Percentiles rank a stretch among this genome's conserved stretches.
phyloP scores from a whole-genome alignment of 768 basidiomycete genomes.

The Boletellus emodensis region DNA sequence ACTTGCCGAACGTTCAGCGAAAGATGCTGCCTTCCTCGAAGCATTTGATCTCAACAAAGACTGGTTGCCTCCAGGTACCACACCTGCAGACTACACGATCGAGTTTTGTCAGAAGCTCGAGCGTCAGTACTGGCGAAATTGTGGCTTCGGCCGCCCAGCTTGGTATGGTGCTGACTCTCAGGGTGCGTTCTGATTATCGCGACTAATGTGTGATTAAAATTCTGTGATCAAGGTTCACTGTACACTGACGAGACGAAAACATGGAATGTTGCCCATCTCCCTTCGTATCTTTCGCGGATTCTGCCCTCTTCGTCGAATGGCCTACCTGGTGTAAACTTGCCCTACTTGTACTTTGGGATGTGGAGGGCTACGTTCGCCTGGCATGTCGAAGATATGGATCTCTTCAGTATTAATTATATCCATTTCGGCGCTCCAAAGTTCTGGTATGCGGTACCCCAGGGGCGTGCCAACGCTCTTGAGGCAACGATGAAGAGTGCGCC shows the following conservation, averaged over 20 bases:
- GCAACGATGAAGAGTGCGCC: slow-evolving; percentile 77
- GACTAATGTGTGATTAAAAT: not conserved
- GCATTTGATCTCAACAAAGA: slow-evolving; percentile 66
- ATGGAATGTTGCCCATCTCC: slow-evolving; percentile 95
- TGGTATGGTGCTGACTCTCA: slow-evolving; percentile 98
- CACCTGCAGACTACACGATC: slow-evolving; percentile 72
- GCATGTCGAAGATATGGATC: slow-evolving; percentile 99
- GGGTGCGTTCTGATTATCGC: slow-evolving; percentile 46
- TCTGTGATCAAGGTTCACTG: slow-evolving; percentile 46
- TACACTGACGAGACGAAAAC: slow-evolving; percentile 71
- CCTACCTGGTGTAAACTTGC: slow-evolving; percentile 93
- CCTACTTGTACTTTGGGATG: slow-evolving; percentile 99
- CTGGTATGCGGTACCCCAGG: slow-evolving; percentile 97
- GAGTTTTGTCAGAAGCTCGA: slow-evolving; percentile 88
- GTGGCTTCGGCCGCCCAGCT: slow-evolving; percentile 82
- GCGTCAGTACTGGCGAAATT: slow-evolving; percentile 87
- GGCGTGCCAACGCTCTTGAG: slow-evolving; percentile 77
- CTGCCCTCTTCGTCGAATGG: slow-evolving; percentile 62
- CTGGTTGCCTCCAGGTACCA: slow-evolving; percentile 79
- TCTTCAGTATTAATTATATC: slow-evolving; percentile 98
- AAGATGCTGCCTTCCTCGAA: slow-evolving; percentile 56
- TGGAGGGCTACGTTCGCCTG: slow-evolving; percentile 98
- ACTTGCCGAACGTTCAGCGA: slow-evolving; percentile 43
- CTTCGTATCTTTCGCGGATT: slow-evolving; percentile 79
- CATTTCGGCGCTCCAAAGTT: slow-evolving; percentile 97